Base-by-base conservation (phyloP, 441 rosid species). In the Flueggea neowawraea region DNA sequence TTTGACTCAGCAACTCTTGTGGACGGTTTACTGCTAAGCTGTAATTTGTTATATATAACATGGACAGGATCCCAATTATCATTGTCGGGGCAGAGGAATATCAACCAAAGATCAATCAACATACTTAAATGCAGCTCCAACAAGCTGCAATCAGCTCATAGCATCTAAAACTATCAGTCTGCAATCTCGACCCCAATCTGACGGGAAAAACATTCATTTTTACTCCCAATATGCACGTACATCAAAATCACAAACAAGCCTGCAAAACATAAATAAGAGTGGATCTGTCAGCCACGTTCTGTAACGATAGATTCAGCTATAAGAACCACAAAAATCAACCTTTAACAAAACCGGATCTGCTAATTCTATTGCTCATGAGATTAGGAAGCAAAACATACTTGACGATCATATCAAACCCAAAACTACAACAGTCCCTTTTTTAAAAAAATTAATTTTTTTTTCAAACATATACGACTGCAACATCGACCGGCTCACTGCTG, bases 101-200 rank as follows among this genome's bases (percentile, higher is more conserved):
- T 71, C 69, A 69, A 69, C 80, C 81, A 71, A 74, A 71, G 73
- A 75, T 55, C 73, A 69, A 74, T 77, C 87, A 90, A 82, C 97
- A 94, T 94, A 76, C 90, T 87, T 73, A 65, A 41, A 66, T 72
- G 94, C 90, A 90, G 92, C 91, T 86, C 78, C 88, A 84, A 80
- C 63, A 82, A 87, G 89, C 85, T 75, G 83, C 89, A 60, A 65
- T 73, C 63, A 69, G 71, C 77, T 58, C 57, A 68, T 74, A 74
- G 76, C 91, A 85, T 78, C 83, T 78, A 79, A 60, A 62, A 22
- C 49, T 62, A 73, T 52, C 64, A 69, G 17, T 66, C 54, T 45
- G 48, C 11, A 41, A 60, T 15, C 65, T 51, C 62, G 65, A 36
- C 32, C 43, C 58, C 53, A 64, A 57, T 51, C 64, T 63, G 36